Conservation (phyloP, 2,329 filamentous ascomycete genomes). For the Penicillium sp. region DNA sequence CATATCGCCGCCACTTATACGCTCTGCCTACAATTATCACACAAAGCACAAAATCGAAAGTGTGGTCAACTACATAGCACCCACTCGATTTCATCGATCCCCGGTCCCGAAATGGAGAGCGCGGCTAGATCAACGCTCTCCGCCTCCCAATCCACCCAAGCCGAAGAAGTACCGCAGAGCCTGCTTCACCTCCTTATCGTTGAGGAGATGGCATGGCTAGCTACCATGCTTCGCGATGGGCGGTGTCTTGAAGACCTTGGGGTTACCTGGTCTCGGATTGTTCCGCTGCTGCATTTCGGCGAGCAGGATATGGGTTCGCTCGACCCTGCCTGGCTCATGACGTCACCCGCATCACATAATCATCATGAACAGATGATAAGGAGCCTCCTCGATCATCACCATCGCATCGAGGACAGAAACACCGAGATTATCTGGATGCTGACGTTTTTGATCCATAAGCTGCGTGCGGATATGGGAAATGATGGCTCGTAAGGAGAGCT, state of each 20-base stretch:
- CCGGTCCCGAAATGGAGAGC: not conserved
- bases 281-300: not conserved
- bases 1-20: not conserved
- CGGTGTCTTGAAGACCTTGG: not conserved
- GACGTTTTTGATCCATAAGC: not conserved
- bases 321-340: not conserved
- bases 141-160: not conserved
- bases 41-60: not conserved
- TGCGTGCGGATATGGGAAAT: not conserved
- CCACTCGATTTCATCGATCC: not conserved
- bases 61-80: not conserved
- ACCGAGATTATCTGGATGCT: not conserved
- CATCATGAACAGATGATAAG: not conserved
- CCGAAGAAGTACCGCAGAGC: not conserved
- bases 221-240: not conserved
- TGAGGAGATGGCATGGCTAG: not conserved
- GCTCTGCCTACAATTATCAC: not conserved
- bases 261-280: not conserved
- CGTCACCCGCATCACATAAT: not conserved
- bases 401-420: not conserved
- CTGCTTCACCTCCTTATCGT: not conserved
- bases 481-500: not conserved
- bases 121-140: not conserved
- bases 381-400: not conserved
- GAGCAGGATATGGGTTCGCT: not conserved